Evolutionary conservation across 2,329 filamentous ascomycete genomes (phyloP).

Genomic region (Aspergillus pseudoviridinutans): DNA sequence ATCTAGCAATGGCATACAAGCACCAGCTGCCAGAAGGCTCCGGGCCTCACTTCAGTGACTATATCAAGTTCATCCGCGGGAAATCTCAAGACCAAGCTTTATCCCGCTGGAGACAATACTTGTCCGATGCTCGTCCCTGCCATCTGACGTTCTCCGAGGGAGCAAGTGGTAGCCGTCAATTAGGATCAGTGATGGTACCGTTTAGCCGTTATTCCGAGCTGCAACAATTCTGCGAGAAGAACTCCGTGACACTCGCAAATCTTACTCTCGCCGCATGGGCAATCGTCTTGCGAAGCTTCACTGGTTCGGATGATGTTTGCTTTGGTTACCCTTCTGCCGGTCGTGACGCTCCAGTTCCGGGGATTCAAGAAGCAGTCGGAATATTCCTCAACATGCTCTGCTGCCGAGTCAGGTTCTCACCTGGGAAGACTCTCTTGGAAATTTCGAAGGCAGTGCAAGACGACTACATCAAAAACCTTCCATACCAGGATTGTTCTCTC

Average conservation of each 20-base stretch:
- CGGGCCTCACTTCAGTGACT: slow-evolving; percentile 34
- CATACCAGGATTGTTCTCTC: slow-evolving; percentile 49
- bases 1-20: slow-evolving; percentile 31
- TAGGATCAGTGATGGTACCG: slow-evolving; percentile 24
- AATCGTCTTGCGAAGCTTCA: slow-evolving; percentile 32
- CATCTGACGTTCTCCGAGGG: slow-evolving; percentile 2
- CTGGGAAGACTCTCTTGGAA: slow-evolving; percentile 34
- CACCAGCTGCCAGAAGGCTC: slow-evolving; percentile 21
- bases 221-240: slow-evolving; percentile 28
- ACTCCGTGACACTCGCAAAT: slow-evolving; percentile 33
- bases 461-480: slow-evolving; percentile 45
- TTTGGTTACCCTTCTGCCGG: slow-evolving; percentile 42
- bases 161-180: slow-evolving; percentile 14
- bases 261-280: slow-evolving; percentile 38
- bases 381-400: slow-evolving; percentile 55
- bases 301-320: slow-evolving; percentile 34
- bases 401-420: slow-evolving; percentile 42
- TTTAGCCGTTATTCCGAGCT: slow-evolving; percentile 29
- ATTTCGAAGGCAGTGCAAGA: slow-evolving; percentile 43
- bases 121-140: slow-evolving; percentile 25
- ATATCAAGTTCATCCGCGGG: slow-evolving; percentile 32
- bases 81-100: slow-evolving; percentile 25
- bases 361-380: slow-evolving; percentile 46
- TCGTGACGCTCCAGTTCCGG: slow-evolving; percentile 43
- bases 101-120: slow-evolving; percentile 33